Evolutionary conservation across 2,329 filamentous ascomycete species (phyloP).

Genomic region (Dothidotthia symphoricarpi): DNA sequence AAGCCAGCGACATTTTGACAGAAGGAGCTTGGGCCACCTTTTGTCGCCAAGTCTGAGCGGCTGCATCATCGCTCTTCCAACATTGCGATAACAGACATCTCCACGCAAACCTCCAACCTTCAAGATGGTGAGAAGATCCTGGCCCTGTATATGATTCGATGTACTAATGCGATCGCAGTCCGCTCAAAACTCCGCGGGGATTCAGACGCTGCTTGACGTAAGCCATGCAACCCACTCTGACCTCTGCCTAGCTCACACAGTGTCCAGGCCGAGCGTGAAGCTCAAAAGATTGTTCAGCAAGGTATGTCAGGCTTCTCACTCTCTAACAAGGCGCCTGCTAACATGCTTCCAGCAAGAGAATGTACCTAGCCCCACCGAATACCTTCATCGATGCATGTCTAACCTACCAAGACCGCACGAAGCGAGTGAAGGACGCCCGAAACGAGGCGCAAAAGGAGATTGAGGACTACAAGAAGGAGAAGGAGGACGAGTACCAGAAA

Average conservation of each 20-base stretch:
- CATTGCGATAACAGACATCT: conserved; percentile 20
- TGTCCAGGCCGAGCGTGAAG: conserved; percentile 87
- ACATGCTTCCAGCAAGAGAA: conserved; percentile 67
- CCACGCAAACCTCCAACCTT: conserved; percentile 7
- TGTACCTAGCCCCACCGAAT: conserved; percentile 55
- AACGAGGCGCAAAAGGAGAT: conserved; percentile 98
- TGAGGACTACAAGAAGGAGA: conserved; percentile 82
- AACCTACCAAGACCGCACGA: conserved; percentile 71
- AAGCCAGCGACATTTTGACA: conserved; percentile 14
- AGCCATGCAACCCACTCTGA: conserved; percentile 41
- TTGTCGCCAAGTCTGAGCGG: conserved; percentile 23
- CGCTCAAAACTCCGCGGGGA: conserved; percentile 96
- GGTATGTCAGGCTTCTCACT: conserved; percentile 56
- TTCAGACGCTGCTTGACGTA: conserved; percentile 98
- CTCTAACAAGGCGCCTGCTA: conserved; percentile 11
- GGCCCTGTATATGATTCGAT: background rate
- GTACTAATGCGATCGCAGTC: conserved; percentile 59
- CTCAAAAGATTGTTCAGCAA: conserved; percentile 98
- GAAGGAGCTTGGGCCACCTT: conserved; percentile 34
- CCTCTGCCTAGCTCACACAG: conserved; percentile 39
- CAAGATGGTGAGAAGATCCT: conserved; percentile 27
- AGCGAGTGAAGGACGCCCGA: conserved; percentile 94
- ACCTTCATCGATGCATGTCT: conserved; percentile 16
- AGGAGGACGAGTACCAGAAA: conserved; percentile 92
- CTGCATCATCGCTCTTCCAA: conserved; percentile 28